Evolutionary conservation across 345 rosid species (phyloP), one percentile per base, ranked within the genome.

Genomic region (Ailanthus altissimus): DNA sequence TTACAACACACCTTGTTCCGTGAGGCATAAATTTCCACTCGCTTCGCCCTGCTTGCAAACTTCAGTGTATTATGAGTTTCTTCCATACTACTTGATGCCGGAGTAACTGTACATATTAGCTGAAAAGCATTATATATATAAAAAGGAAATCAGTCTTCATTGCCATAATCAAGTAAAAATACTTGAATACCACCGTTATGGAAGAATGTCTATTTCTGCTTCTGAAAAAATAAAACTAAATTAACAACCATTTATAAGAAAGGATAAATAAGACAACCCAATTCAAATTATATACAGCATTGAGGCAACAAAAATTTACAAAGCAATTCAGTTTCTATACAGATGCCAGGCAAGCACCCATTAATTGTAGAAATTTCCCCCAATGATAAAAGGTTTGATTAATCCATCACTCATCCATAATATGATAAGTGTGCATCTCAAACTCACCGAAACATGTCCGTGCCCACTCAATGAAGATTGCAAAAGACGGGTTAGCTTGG

Each of bases 31-130:
- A 97, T 97, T 81, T 97, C 99, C 66, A 97, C 96, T 67, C 92
- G 87, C 87, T 97, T 97, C 70, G 99, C 99, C 85, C 99, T 86
- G 85, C 92, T 94, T 73, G 99, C 99, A 77, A 97, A 97, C 86
- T 97, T 97, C 82, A 94, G 75, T n/a, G 99, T 97, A 78, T 97
- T 97, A 76, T 97, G 99, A 60, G 99, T 97, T 88, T 97, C 99
- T 83, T 97, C 99, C 90, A 86, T 80, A 82, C 85, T 97, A 83
- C 99, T 94, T 18, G 99, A 97, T 42, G 99, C 98, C 72, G 99
- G 99, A 79, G 99, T 97, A 50, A 97, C 90, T 20, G 98, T 97
- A 81, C 99, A 97, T 78, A 97, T 97, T 79, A 97, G 99, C 99
- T 97, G 90, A 45, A 65, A 75, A 75, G 77, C 20, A 78, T 72